These are phyloP conservation scores for Penicillium sp. DNA, from an alignment of 2,329 filamentous ascomycete species.

Conservation along the genomic window DNA sequence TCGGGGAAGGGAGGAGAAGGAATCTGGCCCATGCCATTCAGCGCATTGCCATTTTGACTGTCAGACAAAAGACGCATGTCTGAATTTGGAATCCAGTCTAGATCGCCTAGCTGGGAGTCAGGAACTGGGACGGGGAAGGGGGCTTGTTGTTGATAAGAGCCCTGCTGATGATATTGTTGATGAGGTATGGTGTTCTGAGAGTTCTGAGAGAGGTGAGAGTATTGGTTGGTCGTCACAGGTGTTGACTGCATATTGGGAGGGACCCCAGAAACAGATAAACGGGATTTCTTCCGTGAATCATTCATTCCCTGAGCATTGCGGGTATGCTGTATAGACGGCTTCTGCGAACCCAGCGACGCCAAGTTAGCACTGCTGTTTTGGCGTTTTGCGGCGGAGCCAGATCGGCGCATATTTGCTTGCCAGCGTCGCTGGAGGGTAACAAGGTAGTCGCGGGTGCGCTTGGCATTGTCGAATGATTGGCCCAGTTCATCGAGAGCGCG, in stretches of 20 bases:
- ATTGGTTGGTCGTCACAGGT: constrained; percentile 4
- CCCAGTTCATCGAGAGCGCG: constrained; percentile 45
- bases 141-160: constrained; percentile 11
- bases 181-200: constrained; percentile 9
- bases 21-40: constrained; percentile 6
- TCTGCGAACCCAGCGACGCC: constrained; percentile 6
- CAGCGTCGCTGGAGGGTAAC: constrained; percentile 42
- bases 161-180: constrained; percentile 6
- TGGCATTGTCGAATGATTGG: constrained; percentile 44
- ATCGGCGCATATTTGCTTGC: constrained; percentile 39
- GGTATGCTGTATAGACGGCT: constrained; percentile 11
- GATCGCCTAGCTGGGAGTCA: constrained; percentile 20
- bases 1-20: constrained; percentile 14
- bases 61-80: constrained; percentile 30
- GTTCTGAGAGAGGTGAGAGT: constrained; percentile 8
- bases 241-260: background rate
- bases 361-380: constrained; percentile 28
- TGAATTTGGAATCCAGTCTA: constrained; percentile 33
- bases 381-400: constrained; percentile 30
- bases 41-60: constrained; percentile 13
- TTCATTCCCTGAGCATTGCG: constrained; percentile 10
- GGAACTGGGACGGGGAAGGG: constrained; percentile 7
- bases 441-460: constrained; percentile 41
- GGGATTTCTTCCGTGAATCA: constrained; percentile 27
- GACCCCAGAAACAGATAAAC: constrained; percentile 10